Evolutionary conservation across 2,329 filamentous ascomycete genomes (phyloP), one percentile per base, ranked within the genome.

Genomic region (Teratosphaeria nubilosa): DNA sequence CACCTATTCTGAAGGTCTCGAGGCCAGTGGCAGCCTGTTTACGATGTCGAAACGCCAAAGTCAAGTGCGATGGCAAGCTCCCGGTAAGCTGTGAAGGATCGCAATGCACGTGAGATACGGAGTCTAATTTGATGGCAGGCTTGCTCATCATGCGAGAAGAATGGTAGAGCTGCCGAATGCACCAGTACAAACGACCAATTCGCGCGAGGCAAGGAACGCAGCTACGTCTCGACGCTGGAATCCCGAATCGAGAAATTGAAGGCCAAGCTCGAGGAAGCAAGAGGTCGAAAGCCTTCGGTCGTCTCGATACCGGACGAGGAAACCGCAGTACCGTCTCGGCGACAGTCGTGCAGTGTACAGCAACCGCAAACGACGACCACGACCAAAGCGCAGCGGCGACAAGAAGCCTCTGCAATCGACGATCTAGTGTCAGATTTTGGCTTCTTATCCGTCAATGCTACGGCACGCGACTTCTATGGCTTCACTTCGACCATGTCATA

Each of bases 21-120:
- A 81, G 88, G 62, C 88, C 88, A 5, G 87, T 90, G 54, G 87
- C 87, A 34, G 88, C 88, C 25, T 92, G 88, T 72, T 88, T 87
- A 59, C 80, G 87, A 78, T 92, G 88, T 77, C 89, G 94, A 60
- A 84, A 87, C 61, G 91, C 92, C 56, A 99, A 99, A 77, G 91
- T 97, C 71, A 96, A 95, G 84, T 99, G 94, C 69, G 94, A 97
- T 76, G 92, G 94, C 61, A 96, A 96, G 73, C 78, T 97, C 41
- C 94, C 94, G 11, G 68, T 68, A 34, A 55, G 60, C 58, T 31
- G 5, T 30, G 14, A 30, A 16, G 27, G 24, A 30, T 14, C 27
- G 14, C 20, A 6, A 13, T 13, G 34, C 51, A 30, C 22, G 25
- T 9, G 27, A 27, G 34, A 10, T 55, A n/a, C 20, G 16, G 25